phyloP scores from a whole-genome alignment of 768 basidiomycete genomes.

The Naganishia antarctica region DNA sequence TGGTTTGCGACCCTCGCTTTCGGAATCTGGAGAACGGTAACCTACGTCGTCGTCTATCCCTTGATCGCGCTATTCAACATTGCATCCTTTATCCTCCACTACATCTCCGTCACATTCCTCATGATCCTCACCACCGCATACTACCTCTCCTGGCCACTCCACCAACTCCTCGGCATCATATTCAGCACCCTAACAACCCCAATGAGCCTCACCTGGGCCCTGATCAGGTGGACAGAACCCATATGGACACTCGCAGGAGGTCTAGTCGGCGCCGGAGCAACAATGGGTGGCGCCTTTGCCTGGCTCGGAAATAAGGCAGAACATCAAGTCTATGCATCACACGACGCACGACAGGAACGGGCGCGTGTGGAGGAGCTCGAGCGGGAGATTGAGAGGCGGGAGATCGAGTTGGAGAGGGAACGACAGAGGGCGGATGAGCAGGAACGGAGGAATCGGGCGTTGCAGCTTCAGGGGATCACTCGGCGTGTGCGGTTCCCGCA shows the following conservation, averaged over 20 bases:
- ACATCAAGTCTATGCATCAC: background rate
- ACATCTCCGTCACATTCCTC: conserved; percentile 13
- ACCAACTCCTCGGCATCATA: conserved; percentile 2
- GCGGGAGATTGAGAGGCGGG: background rate
- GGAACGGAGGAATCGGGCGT: conserved; percentile 7
- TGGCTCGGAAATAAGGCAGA: conserved; percentile 8
- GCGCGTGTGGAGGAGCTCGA: background rate
- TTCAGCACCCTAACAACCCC: conserved; percentile 1
- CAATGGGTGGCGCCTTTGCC: conserved; percentile 2
- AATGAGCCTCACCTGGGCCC: background rate
- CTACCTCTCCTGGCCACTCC: conserved; percentile 10
- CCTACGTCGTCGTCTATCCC: conserved; percentile 18
- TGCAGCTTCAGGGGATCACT: background rate
- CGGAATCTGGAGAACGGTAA: background rate
- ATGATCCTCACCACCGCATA: conserved; percentile 20
- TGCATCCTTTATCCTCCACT: conserved; percentile 4
- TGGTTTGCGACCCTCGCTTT: conserved; percentile 5
- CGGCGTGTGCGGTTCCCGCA: background rate
- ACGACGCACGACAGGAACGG: background rate
- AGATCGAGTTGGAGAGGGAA: conserved; percentile 10
- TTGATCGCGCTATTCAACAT: conserved; percentile 7
- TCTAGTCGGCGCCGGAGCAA: background rate
- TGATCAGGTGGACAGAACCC: background rate
- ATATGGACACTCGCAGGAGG: conserved; percentile 4
- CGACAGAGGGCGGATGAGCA: conserved; percentile 8